A percentile compares a stretch with the other conserved stretches of the same genome.
phyloP scores from a whole-genome alignment of 345 rosid species.

The Citrus inodora region DNA sequence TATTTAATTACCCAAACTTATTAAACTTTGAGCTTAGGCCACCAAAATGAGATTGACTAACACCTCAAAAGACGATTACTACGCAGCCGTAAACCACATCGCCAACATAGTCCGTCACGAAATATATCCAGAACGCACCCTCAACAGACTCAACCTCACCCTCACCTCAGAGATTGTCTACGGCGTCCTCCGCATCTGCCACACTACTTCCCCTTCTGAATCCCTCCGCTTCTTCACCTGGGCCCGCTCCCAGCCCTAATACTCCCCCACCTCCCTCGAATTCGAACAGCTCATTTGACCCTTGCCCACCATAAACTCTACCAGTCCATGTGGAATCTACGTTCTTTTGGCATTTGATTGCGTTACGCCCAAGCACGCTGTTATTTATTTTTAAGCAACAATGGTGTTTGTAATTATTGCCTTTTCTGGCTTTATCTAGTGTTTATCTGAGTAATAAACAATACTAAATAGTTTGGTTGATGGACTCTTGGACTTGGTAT shows the following conservation, averaged over 20 bases:
- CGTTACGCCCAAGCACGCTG: neutral
- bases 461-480: neutral
- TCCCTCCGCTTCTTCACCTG: constrained; percentile 92
- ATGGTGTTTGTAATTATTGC: neutral
- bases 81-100: constrained; percentile 70
- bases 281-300: constrained; percentile 68
- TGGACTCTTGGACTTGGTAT: neutral
- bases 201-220: constrained; percentile 47
- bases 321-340: constrained; percentile 62
- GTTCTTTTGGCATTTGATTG: neutral
- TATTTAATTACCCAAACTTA: too few relatives aligned
- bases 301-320: constrained; percentile 52
- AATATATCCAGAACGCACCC: constrained; percentile 73
- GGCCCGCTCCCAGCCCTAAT: constrained; percentile 41
- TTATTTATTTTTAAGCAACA: neutral
- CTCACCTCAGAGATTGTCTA: constrained; percentile 68
- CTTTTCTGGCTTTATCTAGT: neutral
- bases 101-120: constrained; percentile 78
- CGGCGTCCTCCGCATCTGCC: constrained; percentile 77
- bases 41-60: neutral
- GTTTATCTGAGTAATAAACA: neutral
- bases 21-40: constrained; percentile 60
- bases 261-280: constrained; percentile 65
- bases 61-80: constrained; percentile 64
- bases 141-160: constrained; percentile 35